Evolutionary conservation across 1,284 basidiomycete genomes (phyloP).

Genomic region (Boletus semigastroideus): DNA sequence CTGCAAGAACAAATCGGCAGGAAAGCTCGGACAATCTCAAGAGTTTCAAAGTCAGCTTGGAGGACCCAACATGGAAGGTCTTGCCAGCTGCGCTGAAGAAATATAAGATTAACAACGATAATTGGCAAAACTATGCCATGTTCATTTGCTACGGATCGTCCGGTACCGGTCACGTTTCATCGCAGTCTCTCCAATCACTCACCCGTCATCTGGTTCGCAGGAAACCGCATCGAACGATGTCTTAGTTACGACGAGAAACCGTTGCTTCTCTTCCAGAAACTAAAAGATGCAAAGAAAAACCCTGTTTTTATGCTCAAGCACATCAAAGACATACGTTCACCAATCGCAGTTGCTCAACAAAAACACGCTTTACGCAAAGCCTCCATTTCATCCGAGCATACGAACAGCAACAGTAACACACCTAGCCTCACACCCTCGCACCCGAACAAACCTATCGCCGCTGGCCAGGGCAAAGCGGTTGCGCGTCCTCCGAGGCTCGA

Average conservation of each 20-base stretch:
- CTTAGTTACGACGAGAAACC: constrained; percentile 98
- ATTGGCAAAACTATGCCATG: constrained; percentile 98
- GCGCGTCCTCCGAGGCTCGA: constrained; percentile 64
- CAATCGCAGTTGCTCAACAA: constrained; percentile 91
- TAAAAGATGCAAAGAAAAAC: constrained; percentile 96
- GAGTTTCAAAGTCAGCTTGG: constrained; percentile 88
- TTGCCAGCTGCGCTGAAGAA: constrained; percentile 97
- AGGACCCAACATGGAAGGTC: constrained; percentile 98
- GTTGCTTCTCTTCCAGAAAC: constrained; percentile 91
- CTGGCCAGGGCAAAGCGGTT: constrained; percentile 31
- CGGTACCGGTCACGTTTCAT: constrained; percentile 47
- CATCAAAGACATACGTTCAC: constrained; percentile 97
- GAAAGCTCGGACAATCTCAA: constrained; percentile 78
- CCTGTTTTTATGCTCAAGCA: constrained; percentile 99
- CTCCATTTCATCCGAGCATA: constrained; percentile 37
- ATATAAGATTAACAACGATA: constrained; percentile 98
- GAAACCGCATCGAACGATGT: constrained; percentile 87
- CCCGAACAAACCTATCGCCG: constrained; percentile 24
- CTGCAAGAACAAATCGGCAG: constrained; percentile 48
- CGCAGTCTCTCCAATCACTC: neutral
- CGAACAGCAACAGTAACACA: constrained; percentile 17
- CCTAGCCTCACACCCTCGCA: constrained; percentile 21
- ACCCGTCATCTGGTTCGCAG: constrained; percentile 37
- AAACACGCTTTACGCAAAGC: constrained; percentile 87
- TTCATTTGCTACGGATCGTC: constrained; percentile 97